Base-by-base conservation (phyloP, 140 eudicot species). In the Ambrosia hybrid region DNA sequence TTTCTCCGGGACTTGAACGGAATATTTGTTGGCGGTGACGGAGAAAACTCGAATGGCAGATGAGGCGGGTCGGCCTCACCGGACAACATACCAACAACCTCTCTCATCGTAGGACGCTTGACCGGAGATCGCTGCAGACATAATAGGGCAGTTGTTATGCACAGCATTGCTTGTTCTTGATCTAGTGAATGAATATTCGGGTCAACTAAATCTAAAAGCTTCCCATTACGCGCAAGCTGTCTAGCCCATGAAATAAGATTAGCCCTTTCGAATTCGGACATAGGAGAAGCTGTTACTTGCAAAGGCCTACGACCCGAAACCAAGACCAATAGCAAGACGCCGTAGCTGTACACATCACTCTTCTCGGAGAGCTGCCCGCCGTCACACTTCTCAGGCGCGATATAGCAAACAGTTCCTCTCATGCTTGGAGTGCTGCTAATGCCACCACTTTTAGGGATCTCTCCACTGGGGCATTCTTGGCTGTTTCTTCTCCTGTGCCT, bases 391-490 rank as follows among this genome's bases (percentile, higher is more conserved):
- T 94, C 99, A 1, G 99, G 99, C 3, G 99, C 97, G n/a, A 88
- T 87, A 69, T 94, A 94, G 58, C 97, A 91, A 49, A 94, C 96
- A 4, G 99, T 94, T 64, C 99, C 99, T 82, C 99, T 83, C 99
- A 94, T 94, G 57, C 99, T 94, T 2, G 99, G 97, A 36, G 97
- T 94, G 34, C 99, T 94, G 64, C 99, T 91, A 60, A 93, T 81
- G 0, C 97, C 97, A 2, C 96, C 95, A 74, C 98, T 92, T 74
- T 89, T 92, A 8, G 96, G 96, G 71, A 92, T 84, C n/a, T 92
- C 96, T 5, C 95, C 91, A 70, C 77, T 69, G 0, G 88, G 82
- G 72, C 79, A 87, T 83, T 89, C 98, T 71, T 85, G 96, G 70
- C 96, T 92, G 58, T 83, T 87, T 76, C 96, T 83, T 73, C 95